Evolutionary conservation across 805 yeast species (phyloP).

Genomic region (Saccharomycopsis sp.): DNA sequence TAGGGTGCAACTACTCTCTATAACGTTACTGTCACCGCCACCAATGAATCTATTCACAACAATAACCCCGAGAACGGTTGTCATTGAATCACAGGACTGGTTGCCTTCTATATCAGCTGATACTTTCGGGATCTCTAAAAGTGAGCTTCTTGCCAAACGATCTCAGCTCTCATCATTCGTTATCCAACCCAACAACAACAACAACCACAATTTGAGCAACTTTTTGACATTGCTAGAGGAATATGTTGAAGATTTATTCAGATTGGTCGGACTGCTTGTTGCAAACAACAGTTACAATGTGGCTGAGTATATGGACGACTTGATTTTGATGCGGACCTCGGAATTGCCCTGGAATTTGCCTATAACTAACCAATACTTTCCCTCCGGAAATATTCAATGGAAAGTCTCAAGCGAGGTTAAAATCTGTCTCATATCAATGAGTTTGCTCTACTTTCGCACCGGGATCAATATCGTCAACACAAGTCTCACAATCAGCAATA

Average conservation of each 20-base stretch:
- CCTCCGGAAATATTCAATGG: conserved; percentile 4
- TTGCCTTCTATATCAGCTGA: background rate
- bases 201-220: conserved; percentile 4
- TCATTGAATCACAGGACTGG: background rate
- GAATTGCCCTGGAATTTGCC: conserved; percentile 16
- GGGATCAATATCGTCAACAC: conserved; percentile 3
- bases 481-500: background rate
- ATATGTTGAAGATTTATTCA: conserved; percentile 5
- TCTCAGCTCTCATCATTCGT: conserved; percentile 6
- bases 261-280: conserved; percentile 1
- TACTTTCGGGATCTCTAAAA: background rate
- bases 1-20: too few relatives aligned
- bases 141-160: background rate
- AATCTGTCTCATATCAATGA: conserved; percentile 7
- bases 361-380: background rate
- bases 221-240: conserved; percentile 6
- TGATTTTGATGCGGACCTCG: background rate
- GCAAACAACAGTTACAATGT: background rate
- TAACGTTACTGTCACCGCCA: too few relatives aligned
- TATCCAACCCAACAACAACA: background rate
- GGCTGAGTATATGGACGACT: background rate
- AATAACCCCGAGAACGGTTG: background rate
- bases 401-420: conserved; percentile 10
- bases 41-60: background rate
- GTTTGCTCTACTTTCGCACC: conserved; percentile 9